A percentile compares a stretch with the other conserved stretches of the same genome.
Evolutionary conservation across 2,329 filamentous ascomycete species (phyloP).

Genomic region (Aspergillus sp.): DNA sequence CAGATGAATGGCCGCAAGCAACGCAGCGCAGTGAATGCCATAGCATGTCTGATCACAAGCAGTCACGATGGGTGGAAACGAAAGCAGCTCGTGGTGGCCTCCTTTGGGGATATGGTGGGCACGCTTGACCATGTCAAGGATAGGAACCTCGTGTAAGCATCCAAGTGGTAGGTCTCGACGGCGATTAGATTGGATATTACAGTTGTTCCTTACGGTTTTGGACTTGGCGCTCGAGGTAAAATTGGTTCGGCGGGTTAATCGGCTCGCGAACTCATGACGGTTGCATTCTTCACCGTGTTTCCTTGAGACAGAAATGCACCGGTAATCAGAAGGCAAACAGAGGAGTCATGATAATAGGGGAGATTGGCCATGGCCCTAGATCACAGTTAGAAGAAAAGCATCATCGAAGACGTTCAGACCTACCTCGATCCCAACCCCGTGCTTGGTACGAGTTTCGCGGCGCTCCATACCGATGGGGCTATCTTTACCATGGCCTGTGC

Average conservation of each 20-base stretch:
- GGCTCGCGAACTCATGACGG: constrained; percentile 1
- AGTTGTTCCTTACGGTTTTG: neutral
- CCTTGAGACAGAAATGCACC: constrained; percentile 3
- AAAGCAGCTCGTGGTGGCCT: neutral
- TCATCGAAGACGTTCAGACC: constrained; percentile 72
- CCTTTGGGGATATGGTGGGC: neutral
- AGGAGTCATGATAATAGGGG: constrained; percentile 1
- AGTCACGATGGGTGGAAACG: neutral
- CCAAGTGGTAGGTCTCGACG: constrained; percentile 1
- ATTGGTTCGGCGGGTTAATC: neutral
- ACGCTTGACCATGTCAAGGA: neutral
- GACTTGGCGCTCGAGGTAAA: constrained; percentile 1
- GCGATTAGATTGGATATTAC: constrained; percentile 1
- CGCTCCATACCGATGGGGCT: constrained; percentile 73
- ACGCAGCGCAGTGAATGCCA: neutral
- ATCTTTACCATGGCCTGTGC: constrained; percentile 72
- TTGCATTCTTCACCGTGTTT: constrained; percentile 1
- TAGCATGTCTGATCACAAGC: neutral
- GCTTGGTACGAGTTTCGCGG: constrained; percentile 34
- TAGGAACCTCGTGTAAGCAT: neutral
- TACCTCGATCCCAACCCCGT: constrained; percentile 62
- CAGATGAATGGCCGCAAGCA: neutral
- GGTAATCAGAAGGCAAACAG: constrained; percentile 1
- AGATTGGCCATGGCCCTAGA: constrained; percentile 69
- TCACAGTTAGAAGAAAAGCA: constrained; percentile 60